phyloP scores from a whole-genome alignment of 441 rosid genomes.

The Lepidium campestre region DNA sequence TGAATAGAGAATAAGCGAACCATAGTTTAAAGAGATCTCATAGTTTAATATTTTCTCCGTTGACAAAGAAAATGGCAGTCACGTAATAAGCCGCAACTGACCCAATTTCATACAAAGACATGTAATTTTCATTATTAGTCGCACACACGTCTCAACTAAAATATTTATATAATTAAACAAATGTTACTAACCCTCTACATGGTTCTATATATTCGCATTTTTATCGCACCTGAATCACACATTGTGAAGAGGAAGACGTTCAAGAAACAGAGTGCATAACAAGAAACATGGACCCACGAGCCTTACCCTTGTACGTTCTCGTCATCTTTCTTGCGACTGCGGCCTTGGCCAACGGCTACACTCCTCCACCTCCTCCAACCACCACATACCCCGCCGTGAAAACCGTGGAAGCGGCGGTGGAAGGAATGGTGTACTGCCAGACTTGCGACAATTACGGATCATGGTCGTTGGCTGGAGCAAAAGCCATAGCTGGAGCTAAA shows the following conservation, averaged over 20 bases:
- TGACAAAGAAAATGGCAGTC: slow-evolving; percentile 23
- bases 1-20: background rate
- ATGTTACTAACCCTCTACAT: background rate
- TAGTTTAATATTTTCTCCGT: slow-evolving; percentile 1
- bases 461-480: slow-evolving; percentile 64
- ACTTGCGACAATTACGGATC: slow-evolving; percentile 58
- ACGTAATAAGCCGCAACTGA: slow-evolving; percentile 21
- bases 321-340: slow-evolving; percentile 20
- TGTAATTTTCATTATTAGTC: slow-evolving; percentile 3
- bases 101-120: slow-evolving; percentile 8
- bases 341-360: slow-evolving; percentile 25
- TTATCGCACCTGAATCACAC: background rate
- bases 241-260: background rate
- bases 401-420: slow-evolving; percentile 52
- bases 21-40: background rate
- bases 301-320: slow-evolving; percentile 36
- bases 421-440: slow-evolving; percentile 87
- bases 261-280: slow-evolving; percentile 4
- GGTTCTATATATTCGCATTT: slow-evolving; percentile 8
- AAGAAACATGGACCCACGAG: slow-evolving; percentile 39
- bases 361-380: slow-evolving; percentile 20
- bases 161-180: slow-evolving; percentile 6
- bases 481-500: slow-evolving; percentile 64
- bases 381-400: slow-evolving; percentile 24
- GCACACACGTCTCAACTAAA: slow-evolving; percentile 25